phyloP scores from a whole-genome alignment of 345 rosid species.

The Abelmoschus esculentus region DNA sequence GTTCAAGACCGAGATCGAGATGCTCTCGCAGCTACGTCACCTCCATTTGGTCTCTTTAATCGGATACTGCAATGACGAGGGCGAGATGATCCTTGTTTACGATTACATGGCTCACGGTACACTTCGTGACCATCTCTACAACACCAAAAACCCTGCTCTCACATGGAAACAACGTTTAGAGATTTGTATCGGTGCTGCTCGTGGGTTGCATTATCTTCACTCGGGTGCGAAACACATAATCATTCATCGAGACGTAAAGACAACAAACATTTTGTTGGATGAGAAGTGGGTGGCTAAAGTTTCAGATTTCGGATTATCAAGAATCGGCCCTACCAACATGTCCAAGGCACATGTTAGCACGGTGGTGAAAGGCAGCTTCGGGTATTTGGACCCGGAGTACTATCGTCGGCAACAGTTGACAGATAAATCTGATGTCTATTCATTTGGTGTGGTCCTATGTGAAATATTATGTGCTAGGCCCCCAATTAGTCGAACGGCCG shows the following conservation, averaged over 20 bases:
- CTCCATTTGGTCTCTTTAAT: conserved; percentile 44
- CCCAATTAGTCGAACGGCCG: neutral
- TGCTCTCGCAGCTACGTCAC: conserved; percentile 50
- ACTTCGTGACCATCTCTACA: conserved; percentile 23
- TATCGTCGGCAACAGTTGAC: conserved; percentile 16
- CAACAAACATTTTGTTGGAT: conserved; percentile 9
- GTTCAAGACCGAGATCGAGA: conserved; percentile 46
- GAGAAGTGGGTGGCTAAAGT: conserved; percentile 18
- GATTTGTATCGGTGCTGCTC: conserved; percentile 27
- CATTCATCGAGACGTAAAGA: conserved; percentile 15
- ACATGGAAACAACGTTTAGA: conserved; percentile 25
- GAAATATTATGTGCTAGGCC: conserved; percentile 22
- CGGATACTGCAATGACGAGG: conserved; percentile 40
- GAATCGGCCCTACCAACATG: conserved; percentile 15
- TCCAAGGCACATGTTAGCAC: conserved; percentile 21
- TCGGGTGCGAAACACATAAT: conserved; percentile 14
- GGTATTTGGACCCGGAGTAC: conserved; percentile 28
- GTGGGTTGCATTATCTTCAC: conserved; percentile 30
- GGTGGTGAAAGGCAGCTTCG: conserved; percentile 24
- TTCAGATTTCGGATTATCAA: conserved; percentile 26
- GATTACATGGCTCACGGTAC: conserved; percentile 29
- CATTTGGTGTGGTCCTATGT: conserved; percentile 28
- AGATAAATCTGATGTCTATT: conserved; percentile 28
- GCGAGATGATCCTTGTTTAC: conserved; percentile 45
- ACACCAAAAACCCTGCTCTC: conserved; percentile 23